Conservation (phyloP, 805 yeast species). For the Candida nitratophila region DNA sequence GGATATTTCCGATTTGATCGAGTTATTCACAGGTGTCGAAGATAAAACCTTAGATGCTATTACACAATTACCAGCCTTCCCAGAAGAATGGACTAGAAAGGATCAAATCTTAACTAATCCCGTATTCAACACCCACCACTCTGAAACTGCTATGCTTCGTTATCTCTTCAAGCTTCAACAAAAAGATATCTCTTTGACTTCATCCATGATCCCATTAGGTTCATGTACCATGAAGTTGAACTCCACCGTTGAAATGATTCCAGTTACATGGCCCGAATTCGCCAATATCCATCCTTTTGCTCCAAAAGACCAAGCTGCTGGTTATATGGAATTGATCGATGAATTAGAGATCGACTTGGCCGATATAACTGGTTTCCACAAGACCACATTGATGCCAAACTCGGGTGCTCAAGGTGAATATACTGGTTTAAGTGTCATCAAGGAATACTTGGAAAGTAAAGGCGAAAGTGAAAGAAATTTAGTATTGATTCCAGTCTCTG, state of each 20-base stretch:
- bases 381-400: constrained; percentile 90
- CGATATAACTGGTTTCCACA: constrained; percentile 88
- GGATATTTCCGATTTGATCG: constrained; percentile 53
- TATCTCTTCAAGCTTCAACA: constrained; percentile 79
- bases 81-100: constrained; percentile 42
- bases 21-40: constrained; percentile 47
- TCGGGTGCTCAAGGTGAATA: constrained; percentile 99
- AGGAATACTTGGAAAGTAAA: constrained; percentile 60
- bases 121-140: constrained; percentile 82
- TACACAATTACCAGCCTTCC: constrained; percentile 40
- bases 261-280: constrained; percentile 93
- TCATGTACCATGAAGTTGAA: constrained; percentile 98
- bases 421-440: constrained; percentile 84
- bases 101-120: constrained; percentile 59
- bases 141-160: constrained; percentile 92
- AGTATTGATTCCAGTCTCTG: constrained; percentile 93
- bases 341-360: constrained; percentile 82
- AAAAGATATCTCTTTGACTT: constrained; percentile 88
- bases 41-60: constrained; percentile 12
- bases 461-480: constrained; percentile 74
- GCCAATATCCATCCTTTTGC: constrained; percentile 87
- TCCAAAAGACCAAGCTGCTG: constrained; percentile 82
- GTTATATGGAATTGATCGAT: constrained; percentile 66
- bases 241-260: constrained; percentile 91
- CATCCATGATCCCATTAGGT: constrained; percentile 96